Evolutionary conservation across 1,284 basidiomycete species (phyloP).

Genomic region (Pseudozyma hubeiensis): DNA sequence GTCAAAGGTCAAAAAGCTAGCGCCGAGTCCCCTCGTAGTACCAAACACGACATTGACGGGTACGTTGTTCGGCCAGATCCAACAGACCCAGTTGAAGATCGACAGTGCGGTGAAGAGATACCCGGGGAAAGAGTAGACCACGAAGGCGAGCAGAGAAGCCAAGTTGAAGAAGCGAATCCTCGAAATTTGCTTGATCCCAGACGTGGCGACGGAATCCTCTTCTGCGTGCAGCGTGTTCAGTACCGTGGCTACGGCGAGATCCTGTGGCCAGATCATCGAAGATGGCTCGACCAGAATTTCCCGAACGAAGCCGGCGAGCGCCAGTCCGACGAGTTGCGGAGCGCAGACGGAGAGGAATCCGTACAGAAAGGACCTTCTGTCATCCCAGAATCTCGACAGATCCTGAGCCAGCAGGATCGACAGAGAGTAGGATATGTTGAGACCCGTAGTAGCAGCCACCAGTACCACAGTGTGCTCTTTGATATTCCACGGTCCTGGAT

Average conservation of each 20-base stretch:
- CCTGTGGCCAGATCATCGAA: slow-evolving; percentile 64
- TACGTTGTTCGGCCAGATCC: slow-evolving; percentile 60
- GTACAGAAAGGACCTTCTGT: slow-evolving; percentile 67
- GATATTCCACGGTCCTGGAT: slow-evolving; percentile 63
- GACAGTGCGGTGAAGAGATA: slow-evolving; percentile 61
- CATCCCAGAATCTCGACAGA: slow-evolving; percentile 67
- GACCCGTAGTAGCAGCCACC: slow-evolving; percentile 38
- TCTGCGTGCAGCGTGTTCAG: slow-evolving; percentile 61
- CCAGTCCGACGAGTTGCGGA: slow-evolving; percentile 69
- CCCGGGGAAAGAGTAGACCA: slow-evolving; percentile 75
- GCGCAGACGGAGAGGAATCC: slow-evolving; percentile 70
- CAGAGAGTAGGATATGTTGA: slow-evolving; percentile 69
- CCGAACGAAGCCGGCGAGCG: slow-evolving; percentile 52
- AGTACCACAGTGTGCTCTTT: slow-evolving; percentile 64
- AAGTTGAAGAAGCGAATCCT: slow-evolving; percentile 48
- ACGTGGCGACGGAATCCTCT: slow-evolving; percentile 20
- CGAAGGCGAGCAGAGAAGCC: slow-evolving; percentile 73
- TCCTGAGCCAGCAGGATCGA: slow-evolving; percentile 73
- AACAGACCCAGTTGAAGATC: slow-evolving; percentile 61
- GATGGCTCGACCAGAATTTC: slow-evolving; percentile 57
- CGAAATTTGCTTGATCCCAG: slow-evolving; percentile 70
- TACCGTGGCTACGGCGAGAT: slow-evolving; percentile 54
- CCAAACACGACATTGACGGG: slow-evolving; percentile 63
- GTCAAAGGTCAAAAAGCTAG: slow-evolving; percentile 58
- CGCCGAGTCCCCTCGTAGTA: slow-evolving; percentile 42